Percentiles rank a stretch among this genome's conserved stretches.
Evolutionary conservation across 192 early-diverging fungal species (phyloP).

Genomic region (Funneliformis geosporum): DNA sequence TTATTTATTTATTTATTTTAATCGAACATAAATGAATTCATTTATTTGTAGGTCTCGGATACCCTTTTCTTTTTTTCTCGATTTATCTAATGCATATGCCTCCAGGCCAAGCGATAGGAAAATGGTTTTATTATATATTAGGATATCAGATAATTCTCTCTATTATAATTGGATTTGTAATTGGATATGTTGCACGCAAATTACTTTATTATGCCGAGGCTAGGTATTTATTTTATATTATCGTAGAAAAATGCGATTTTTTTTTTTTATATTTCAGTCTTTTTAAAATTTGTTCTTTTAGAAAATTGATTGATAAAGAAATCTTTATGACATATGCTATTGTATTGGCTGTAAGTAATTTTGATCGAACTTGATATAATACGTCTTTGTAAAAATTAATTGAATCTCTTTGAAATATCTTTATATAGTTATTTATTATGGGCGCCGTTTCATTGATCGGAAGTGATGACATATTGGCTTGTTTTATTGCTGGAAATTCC

Average conservation of each 20-base stretch:
- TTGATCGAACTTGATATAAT: background rate
- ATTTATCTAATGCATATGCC: conserved; percentile 61
- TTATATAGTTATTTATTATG: conserved; percentile 41
- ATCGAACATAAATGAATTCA: conserved; percentile 69
- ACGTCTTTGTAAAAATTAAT: background rate
- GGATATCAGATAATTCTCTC: conserved; percentile 77
- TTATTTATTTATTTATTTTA: background rate
- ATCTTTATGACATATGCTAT: conserved; percentile 73
- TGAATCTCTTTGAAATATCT: background rate
- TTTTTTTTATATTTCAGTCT: background rate
- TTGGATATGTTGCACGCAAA: conserved; percentile 69
- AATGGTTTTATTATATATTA: conserved; percentile 72
- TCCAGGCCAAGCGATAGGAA: conserved; percentile 62
- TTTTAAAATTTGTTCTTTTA: background rate
- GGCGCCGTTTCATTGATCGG: conserved; percentile 65
- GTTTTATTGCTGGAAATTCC: conserved; percentile 67
- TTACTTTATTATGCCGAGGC: conserved; percentile 64
- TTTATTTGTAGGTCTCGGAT: conserved; percentile 56
- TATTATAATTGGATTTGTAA: conserved; percentile 64
- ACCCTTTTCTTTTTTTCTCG: conserved; percentile 80
- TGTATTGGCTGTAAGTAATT: conserved; percentile 56
- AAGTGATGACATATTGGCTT: conserved; percentile 65
- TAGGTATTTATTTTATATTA: conserved; percentile 39
- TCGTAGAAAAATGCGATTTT: background rate
- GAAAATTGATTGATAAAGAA: conserved; percentile 71